Evolutionary conservation across 805 yeast species (phyloP), one percentile per base, ranked within the genome.

Genomic region (Pichia kluyveri): DNA sequence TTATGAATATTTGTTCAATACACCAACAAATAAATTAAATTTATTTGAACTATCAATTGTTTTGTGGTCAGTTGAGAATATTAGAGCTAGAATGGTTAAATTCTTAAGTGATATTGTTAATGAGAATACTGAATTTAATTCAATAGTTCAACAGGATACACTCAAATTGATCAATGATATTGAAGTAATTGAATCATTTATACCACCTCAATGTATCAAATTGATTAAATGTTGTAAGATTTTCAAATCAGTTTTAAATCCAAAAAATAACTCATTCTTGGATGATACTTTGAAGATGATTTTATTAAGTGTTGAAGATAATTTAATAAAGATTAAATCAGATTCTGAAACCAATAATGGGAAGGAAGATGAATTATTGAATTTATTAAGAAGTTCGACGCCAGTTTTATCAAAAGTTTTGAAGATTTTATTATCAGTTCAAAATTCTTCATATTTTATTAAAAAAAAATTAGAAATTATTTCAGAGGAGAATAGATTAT

Each of bases 401-500:
- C 46, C 51, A 12, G 40, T 43, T 14, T 42, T 48, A 30, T 17
- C 42, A 17, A 48, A 48, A 40, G 48, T 48, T 44, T 38, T 48
- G 11, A 27, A 49, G 42, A 18, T 49, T 18, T 26, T 40, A 8
- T 15, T n/a, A 45, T 44, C 19, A 28, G 19, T 9, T 27, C 44
- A 37, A 36, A 34, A 34, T 15, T 14, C 32, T 23, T 23, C 26
- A 23, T 23, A 23, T 23, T 23, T 23, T 5, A 23, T 23, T 23
- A 23, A 23, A 6, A 30, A 8, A 10, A 30, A 30, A 30, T 11
- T 30, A 12, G 32, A 30, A 30, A 10, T 30, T 3, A 51, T 63
- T 8, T 49, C 60, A 15, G 60, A 61, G 41, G 68, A 62, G 39
- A 61, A 60, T 40, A 54, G 66, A 47, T 44, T 65, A 10, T 55